These are phyloP conservation scores for Botrytis paeoniae DNA, from an alignment of 2,329 filamentous ascomycete genomes.

Conservation along the genomic window DNA sequence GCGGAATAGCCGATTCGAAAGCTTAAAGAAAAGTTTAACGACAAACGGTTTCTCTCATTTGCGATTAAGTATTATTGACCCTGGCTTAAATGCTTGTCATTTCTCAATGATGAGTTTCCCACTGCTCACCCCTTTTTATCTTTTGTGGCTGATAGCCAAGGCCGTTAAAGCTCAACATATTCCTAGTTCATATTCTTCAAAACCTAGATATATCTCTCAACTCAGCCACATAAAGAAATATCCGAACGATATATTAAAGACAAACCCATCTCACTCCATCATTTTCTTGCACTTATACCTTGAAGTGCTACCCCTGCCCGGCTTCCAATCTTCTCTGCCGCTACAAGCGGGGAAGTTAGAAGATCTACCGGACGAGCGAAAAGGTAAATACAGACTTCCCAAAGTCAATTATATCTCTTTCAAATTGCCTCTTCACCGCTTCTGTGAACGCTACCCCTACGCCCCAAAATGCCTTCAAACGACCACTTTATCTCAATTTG, in stretches of 20 bases:
- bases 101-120: background rate
- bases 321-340: slow-evolving; percentile 12
- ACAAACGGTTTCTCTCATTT: slow-evolving; percentile 11
- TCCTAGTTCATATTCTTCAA: background rate
- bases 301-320: slow-evolving; percentile 1
- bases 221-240: slow-evolving; percentile 1
- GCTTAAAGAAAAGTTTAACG: background rate
- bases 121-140: background rate
- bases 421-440: slow-evolving; percentile 13
- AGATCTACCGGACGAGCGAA: slow-evolving; percentile 11
- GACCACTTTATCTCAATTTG: background rate
- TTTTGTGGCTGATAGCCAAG: background rate
- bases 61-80: background rate
- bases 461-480: background rate
- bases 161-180: background rate
- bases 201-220: slow-evolving; percentile 2
- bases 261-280: background rate
- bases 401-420: background rate
- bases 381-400: slow-evolving; percentile 6
- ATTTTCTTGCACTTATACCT: slow-evolving; percentile 4
- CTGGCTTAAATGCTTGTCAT: slow-evolving; percentile 1
- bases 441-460: background rate
- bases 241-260: slow-evolving; percentile 10
- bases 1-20: slow-evolving; percentile 12
- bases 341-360: slow-evolving; percentile 8